Base-by-base conservation (phyloP, 768 basidiomycete genomes). In the Amanita pseudoporphyria region DNA sequence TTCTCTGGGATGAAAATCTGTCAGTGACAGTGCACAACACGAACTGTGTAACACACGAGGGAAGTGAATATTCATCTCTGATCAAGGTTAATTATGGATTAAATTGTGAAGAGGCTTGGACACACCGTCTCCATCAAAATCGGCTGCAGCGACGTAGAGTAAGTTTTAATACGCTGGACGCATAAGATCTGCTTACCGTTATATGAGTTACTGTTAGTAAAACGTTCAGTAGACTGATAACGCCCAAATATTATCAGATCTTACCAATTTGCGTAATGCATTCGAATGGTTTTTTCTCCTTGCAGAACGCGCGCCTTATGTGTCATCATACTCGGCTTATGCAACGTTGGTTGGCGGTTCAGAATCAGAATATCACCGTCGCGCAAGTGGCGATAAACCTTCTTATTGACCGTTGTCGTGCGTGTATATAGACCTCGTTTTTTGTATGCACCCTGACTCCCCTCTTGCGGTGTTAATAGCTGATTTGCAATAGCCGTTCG, bases 31-130 rank as follows among this genome's bases (percentile, higher is more conserved):
- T 39, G 22, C 5, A n/a, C 10, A 21, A 40, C 10, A 39, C 10
- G n/a, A 9, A 16, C 7, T 7, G n/a, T 6, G 40, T 40, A 33
- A 10, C 16, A 71, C 65, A 90, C 91, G 95, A 58, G 96, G 94
- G 58, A 99, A 99, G 71, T 99, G 96, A 43, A 99, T 92, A 68
- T 99, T 99, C 95, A 99, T 99, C 65, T 99, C 95, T 91, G 55
- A 54, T 21, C 49, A 48, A 52, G 36, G 24, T 51, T 32, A 57
- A 57, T 30, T 62, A 56, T 56, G n/a, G 52, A 41, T 49, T 36
- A 52, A 21, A 30, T 51, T 52, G 10, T 38, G 35, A 12, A 16
- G 31, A 43, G 9, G 28, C 32, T 10, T 45, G 35, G 62, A 33
- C 75, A 58, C 53, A 84, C 85, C 86, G 68, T 95, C 91, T 55